Conservation (phyloP, 352 stramenopile species). For the Pythium inflatum region DNA sequence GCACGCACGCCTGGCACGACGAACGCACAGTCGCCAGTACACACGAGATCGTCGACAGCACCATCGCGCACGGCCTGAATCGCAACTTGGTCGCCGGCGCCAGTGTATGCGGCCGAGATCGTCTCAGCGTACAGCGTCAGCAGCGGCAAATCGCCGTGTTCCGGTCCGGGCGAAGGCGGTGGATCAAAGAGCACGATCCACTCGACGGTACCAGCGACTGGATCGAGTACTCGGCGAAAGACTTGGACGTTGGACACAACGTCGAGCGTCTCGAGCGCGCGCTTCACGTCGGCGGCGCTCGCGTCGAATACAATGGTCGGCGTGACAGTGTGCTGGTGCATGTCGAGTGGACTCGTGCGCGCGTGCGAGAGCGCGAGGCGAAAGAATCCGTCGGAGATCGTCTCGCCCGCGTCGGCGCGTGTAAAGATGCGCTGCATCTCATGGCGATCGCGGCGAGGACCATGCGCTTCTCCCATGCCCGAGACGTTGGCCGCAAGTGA, state of each 20-base stretch:
- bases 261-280: conserved; percentile 74
- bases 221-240: conserved; percentile 35
- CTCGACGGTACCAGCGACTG: conserved; percentile 38
- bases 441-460: conserved; percentile 35
- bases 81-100: conserved; percentile 53
- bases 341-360: conserved; percentile 40
- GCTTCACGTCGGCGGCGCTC: conserved; percentile 59
- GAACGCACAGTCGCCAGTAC: conserved; percentile 35
- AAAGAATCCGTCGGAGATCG: conserved; percentile 60
- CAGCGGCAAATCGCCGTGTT: conserved; percentile 48
- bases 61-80: conserved; percentile 48
- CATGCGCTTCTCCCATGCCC: conserved; percentile 19
- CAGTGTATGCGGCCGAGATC: conserved; percentile 51
- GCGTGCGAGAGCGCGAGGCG: conserved; percentile 49
- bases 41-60: conserved; percentile 30
- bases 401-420: conserved; percentile 48
- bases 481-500: conserved; percentile 43
- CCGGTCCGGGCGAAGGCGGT: not conserved
- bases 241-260: conserved; percentile 65
- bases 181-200: conserved; percentile 67
- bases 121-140: conserved; percentile 59
- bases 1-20: conserved; percentile 31
- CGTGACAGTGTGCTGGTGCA: conserved; percentile 51
- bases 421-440: conserved; percentile 63
- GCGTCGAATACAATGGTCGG: conserved; percentile 77